phyloP scores from a whole-genome alignment of 139 green algal species.

The Trebouxia sp. region DNA sequence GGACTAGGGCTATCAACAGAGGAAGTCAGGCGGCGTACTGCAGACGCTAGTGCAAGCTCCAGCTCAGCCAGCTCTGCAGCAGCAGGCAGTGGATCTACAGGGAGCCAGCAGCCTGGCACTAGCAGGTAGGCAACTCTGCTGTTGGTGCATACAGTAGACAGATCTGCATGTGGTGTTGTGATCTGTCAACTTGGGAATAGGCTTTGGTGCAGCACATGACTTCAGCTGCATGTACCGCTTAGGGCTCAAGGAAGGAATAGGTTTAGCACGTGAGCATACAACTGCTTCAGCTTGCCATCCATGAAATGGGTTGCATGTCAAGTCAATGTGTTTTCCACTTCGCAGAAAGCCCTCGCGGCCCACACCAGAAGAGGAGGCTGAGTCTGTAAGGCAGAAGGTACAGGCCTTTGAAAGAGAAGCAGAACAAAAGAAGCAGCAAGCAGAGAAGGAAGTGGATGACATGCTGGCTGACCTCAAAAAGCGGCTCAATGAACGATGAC shows the following conservation, averaged over 20 bases:
- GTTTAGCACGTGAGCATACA: too few species aligned
- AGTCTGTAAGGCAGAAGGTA: constrained; percentile 5
- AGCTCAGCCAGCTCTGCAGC: background rate
- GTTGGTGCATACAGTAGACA: too few species aligned
- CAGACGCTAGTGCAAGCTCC: background rate
- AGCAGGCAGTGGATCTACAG: background rate
- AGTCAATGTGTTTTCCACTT: too few species aligned
- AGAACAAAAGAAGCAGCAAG: background rate
- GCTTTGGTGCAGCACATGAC: too few species aligned
- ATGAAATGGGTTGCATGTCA: too few species aligned
- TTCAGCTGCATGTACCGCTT: too few species aligned
- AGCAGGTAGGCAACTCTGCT: background rate
- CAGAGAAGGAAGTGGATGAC: constrained; percentile 22
- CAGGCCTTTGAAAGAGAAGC: constrained; percentile 8
- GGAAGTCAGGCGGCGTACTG: background rate
- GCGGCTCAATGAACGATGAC: background rate
- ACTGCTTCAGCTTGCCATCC: too few species aligned
- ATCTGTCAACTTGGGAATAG: too few species aligned
- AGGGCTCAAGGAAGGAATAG: too few species aligned
- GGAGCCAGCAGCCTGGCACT: background rate
- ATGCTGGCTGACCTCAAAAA: constrained; percentile 25
- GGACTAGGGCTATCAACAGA: constrained; percentile 1
- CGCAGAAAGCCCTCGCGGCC: background rate
- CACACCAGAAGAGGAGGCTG: background rate
- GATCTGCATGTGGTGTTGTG: too few species aligned